Evolutionary conservation across 139 green algal species (phyloP).

Genomic region (Micractinium sp.): DNA sequence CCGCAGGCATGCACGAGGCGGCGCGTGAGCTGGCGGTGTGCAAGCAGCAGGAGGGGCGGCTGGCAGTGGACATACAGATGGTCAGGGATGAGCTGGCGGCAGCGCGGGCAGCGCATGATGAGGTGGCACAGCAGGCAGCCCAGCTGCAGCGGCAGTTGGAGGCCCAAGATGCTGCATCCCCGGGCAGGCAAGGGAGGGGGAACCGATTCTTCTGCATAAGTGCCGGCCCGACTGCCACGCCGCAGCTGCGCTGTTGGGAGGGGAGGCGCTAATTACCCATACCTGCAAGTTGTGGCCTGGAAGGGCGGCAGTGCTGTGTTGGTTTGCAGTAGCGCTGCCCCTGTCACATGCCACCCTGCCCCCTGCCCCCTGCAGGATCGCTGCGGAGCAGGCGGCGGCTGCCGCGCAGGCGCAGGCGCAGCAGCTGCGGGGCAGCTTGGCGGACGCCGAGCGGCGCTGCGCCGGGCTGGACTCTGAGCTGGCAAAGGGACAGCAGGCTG

Average conservation of each 20-base stretch:
- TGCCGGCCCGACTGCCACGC: not conserved
- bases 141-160: not conserved
- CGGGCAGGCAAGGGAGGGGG: not conserved
- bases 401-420: not conserved
- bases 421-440: not conserved
- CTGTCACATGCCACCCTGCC: too few relatives aligned
- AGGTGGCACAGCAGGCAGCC: not conserved
- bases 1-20: constrained; percentile 26
- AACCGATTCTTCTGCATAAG: not conserved
- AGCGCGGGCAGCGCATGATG: not conserved
- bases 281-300: not conserved
- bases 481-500: not conserved
- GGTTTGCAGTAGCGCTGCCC: too few relatives aligned
- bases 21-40: constrained; percentile 5
- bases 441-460: not conserved
- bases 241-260: not conserved
- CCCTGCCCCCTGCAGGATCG: not conserved
- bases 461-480: not conserved
- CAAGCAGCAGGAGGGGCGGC: not conserved
- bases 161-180: not conserved
- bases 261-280: not conserved
- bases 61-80: not conserved
- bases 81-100: not conserved
- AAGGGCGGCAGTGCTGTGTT: not conserved
- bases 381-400: not conserved